phyloP scores from a whole-genome alignment of 2,329 filamentous ascomycete species.

The Plectosphaerella plurivora region DNA sequence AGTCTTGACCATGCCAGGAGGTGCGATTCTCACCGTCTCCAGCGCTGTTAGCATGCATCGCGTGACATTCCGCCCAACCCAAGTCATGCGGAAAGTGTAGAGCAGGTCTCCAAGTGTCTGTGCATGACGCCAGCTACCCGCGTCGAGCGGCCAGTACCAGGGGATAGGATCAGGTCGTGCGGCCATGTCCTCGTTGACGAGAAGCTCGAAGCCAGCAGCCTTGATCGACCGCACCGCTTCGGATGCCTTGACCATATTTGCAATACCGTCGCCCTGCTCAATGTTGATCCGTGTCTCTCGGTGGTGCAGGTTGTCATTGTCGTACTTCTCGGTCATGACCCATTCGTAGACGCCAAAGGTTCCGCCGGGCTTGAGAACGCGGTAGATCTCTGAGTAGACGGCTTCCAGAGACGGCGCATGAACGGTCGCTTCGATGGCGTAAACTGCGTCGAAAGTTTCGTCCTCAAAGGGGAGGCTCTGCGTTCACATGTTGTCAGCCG shows the following conservation, averaged over 20 bases:
- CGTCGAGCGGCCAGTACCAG: constrained; percentile 82
- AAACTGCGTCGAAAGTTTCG: constrained; percentile 89
- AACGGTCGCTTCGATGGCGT: constrained; percentile 95
- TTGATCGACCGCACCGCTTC: constrained; percentile 82
- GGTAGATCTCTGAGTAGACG: constrained; percentile 92
- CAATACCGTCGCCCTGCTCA: constrained; percentile 93
- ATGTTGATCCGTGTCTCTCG: constrained; percentile 90
- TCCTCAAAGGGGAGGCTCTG: constrained; percentile 62
- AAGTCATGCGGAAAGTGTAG: constrained; percentile 80
- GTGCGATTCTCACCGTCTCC: constrained; percentile 67
- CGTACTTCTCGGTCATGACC: constrained; percentile 96
- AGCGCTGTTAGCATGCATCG: constrained; percentile 70
- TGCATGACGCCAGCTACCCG: constrained; percentile 75
- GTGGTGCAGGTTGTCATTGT: constrained; percentile 82
- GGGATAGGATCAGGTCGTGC: constrained; percentile 68
- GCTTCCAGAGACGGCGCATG: constrained; percentile 88
- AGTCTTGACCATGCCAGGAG: constrained; percentile 78
- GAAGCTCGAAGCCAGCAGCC: constrained; percentile 78
- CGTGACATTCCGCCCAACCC: constrained; percentile 64
- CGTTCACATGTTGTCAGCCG: not conserved
- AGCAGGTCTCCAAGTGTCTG: constrained; percentile 67
- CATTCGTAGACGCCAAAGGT: constrained; percentile 97
- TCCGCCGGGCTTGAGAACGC: constrained; percentile 92
- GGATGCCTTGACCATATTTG: constrained; percentile 88
- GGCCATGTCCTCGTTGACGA: constrained; percentile 83